Evolutionary conservation across 2,329 filamentous ascomycete genomes (phyloP).

Genomic region (Botryosphaeria agaves): DNA sequence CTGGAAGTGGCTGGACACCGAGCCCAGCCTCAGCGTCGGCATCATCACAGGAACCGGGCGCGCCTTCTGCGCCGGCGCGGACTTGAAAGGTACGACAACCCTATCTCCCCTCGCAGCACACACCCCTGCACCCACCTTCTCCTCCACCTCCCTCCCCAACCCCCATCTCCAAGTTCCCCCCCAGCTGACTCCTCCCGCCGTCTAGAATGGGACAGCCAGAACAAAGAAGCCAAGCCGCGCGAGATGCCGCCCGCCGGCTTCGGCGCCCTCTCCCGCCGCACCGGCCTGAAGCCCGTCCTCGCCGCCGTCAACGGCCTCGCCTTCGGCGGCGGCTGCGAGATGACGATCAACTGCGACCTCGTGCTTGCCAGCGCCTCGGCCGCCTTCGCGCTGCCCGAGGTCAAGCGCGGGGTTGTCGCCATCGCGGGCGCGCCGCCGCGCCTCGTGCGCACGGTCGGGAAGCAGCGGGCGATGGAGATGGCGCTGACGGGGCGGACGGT

Average conservation of each 20-base stretch:
- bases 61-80: constrained; percentile 18
- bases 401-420: constrained; percentile 51
- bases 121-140: background rate
- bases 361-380: constrained; percentile 43
- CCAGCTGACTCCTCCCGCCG: too few species aligned
- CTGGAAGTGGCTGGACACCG: constrained; percentile 15
- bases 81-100: constrained; percentile 18
- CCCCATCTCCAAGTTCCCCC: background rate
- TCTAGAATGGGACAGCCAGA: constrained; percentile 17
- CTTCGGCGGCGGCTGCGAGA: constrained; percentile 62
- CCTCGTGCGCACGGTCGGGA: constrained; percentile 46
- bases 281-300: constrained; percentile 57
- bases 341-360: constrained; percentile 56
- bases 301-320: constrained; percentile 62
- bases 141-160: background rate
- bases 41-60: constrained; percentile 17
- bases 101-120: too few species aligned
- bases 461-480: constrained; percentile 54
- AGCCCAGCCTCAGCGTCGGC: constrained; percentile 13
- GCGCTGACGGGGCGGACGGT: constrained; percentile 46
- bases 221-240: constrained; percentile 8
- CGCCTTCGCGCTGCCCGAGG: constrained; percentile 53
- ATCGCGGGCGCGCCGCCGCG: constrained; percentile 54
- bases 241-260: constrained; percentile 33
- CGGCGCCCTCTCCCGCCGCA: constrained; percentile 46